phyloP scores from a whole-genome alignment of 345 rosid species.

The Streptanthus diversifolius region DNA sequence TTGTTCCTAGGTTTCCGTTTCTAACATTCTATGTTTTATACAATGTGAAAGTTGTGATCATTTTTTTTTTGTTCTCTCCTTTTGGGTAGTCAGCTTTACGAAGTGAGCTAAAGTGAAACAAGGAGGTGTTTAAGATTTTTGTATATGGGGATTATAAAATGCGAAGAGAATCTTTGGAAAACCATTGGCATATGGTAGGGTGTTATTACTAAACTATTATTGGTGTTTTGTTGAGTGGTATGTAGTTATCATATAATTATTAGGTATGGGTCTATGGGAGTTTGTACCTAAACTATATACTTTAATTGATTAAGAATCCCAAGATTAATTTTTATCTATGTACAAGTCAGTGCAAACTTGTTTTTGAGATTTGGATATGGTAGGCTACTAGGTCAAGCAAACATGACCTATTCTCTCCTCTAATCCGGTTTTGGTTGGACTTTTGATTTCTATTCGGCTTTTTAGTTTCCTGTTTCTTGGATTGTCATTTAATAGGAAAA shows the following conservation, averaged over 20 bases:
- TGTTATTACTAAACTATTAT: neutral
- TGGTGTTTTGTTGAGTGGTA: conserved; percentile 4
- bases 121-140: neutral
- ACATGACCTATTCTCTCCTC: neutral
- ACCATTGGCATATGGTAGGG: neutral
- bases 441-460: no score
- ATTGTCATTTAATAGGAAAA: no score
- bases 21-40: neutral
- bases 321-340: neutral
- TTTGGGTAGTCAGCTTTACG: neutral
- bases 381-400: conserved; percentile 1
- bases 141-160: neutral
- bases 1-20: neutral
- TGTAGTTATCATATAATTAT: neutral
- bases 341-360: neutral
- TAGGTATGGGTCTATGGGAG: neutral
- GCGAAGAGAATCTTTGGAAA: neutral
- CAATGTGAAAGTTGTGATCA: conserved; percentile 15
- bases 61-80: neutral
- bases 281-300: neutral
- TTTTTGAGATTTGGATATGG: conserved; percentile 8
- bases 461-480: no score
- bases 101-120: conserved; percentile 3
- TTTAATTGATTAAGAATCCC: neutral
- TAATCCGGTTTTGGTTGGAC: neutral